Evolutionary conservation across 1,284 basidiomycete genomes (phyloP), one percentile per base, ranked within the genome.

Genomic region (Serendipita sp.): DNA sequence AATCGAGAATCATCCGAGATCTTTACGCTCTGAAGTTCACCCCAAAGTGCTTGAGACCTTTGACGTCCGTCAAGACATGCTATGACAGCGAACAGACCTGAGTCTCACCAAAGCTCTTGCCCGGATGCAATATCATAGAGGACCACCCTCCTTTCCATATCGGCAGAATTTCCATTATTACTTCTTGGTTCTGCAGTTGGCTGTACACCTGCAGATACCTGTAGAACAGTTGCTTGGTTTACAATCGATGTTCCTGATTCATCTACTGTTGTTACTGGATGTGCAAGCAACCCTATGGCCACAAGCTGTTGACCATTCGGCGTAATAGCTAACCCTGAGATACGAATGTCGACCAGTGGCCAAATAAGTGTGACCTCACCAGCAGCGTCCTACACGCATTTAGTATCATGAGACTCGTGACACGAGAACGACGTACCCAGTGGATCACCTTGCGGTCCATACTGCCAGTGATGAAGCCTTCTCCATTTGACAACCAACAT

Each of bases 391-490:
- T 93, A 55, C 2, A 15, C 38, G 8, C 15, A 55, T 26, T 44
- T 10, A 15, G 38, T 29, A 50, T 50, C 55, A 50, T 8, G 17
- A 8, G 26, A 17, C 41, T 34, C 3, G 15, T 22, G 38, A 32
- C 47, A n/a, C 10, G 17, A 10, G 42, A 32, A 8, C 3, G 10
- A 73, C 83, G 62, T 72, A 93, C 93, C 91, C 93, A 98, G 67
- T 88, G 83, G 47, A 89, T 81, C 63, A 99, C 84, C 73, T 85
- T 87, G 67, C 85, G 83, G 73, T 99, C 95, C 74, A 96, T 79
- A 45, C 88, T 89, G 53, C 88, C 88, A 3, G 92, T 96, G 65
- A 97, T 82, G 72, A 98, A 98, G 10, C 90, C 89, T 15, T 83
- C 83, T 35, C 88, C 88, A 71, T 96, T 87, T 6, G 92, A 88